phyloP scores from a whole-genome alignment of 495 filamentous ascomycete genomes.

The Clavariopsis aquatica region DNA sequence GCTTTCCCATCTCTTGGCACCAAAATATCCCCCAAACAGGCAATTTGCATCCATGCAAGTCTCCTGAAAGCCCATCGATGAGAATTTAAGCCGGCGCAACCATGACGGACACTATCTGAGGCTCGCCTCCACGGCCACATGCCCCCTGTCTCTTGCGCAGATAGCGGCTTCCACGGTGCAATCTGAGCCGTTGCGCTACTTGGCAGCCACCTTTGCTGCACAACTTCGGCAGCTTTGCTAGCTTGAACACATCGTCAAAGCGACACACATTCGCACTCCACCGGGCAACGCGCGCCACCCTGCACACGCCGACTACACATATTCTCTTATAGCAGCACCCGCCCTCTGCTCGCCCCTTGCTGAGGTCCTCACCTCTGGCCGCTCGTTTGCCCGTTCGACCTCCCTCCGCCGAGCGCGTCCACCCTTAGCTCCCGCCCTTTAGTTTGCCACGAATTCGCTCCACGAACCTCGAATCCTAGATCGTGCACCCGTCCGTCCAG shows the following conservation, averaged over 20 bases:
- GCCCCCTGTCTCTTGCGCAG: not conserved
- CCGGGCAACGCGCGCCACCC: constrained; percentile 3
- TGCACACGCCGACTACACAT: not conserved
- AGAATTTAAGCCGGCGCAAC: not conserved
- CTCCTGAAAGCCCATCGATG: not conserved
- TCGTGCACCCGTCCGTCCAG: not conserved
- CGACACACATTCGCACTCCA: not conserved
- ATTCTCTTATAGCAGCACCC: not conserved
- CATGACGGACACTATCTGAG: not conserved
- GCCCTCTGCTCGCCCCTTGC: not conserved
- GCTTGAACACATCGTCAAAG: not conserved
- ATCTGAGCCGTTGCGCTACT: not conserved
- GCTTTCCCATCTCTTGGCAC: not conserved
- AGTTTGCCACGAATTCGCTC: not conserved
- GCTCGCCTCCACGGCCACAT: not conserved
- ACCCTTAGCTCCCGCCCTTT: constrained; percentile 5
- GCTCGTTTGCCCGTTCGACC: constrained; percentile 38
- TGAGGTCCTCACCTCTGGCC: constrained; percentile 37
- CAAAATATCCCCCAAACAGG: not conserved
- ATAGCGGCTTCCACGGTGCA: not conserved
- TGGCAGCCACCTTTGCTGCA: not conserved
- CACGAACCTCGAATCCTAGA: constrained; percentile 1
- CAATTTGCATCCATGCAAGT: not conserved
- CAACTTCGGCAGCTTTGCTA: not conserved
- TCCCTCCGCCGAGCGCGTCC: constrained; percentile 13